Conservation (phyloP, 306 rosid genomes). For the Fragaria iinumae region DNA sequence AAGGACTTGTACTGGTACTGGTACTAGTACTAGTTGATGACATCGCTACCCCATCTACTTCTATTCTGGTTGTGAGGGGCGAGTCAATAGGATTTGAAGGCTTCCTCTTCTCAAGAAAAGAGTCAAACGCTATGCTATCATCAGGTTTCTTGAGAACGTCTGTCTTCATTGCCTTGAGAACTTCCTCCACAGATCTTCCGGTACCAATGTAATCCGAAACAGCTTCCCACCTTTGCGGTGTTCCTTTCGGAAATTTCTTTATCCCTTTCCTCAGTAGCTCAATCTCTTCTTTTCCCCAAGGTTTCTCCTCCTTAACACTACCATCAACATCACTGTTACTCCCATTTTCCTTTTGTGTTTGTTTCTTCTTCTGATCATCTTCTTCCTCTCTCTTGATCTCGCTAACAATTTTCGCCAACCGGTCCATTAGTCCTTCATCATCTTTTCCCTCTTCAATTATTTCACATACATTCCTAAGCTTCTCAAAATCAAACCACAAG, state of each 20-base stretch:
- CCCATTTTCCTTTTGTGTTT: constrained; percentile 36
- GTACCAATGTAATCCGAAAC: constrained; percentile 90
- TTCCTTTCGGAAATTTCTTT: constrained; percentile 89
- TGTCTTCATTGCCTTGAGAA: constrained; percentile 85
- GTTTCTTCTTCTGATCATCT: constrained; percentile 35
- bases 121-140: constrained; percentile 79
- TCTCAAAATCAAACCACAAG: constrained; percentile 52
- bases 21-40: constrained; percentile 28
- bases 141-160: constrained; percentile 95
- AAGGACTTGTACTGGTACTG: constrained; percentile 18
- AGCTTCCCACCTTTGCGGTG: constrained; percentile 94
- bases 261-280: constrained; percentile 85
- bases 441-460: constrained; percentile 56
- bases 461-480: constrained; percentile 60
- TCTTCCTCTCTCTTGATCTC: constrained; percentile 33
- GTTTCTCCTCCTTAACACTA: constrained; percentile 73
- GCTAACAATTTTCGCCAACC: constrained; percentile 29
- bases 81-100: constrained; percentile 74
- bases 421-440: constrained; percentile 31
- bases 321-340: constrained; percentile 45
- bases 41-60: constrained; percentile 44
- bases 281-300: constrained; percentile 88
- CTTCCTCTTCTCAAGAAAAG: constrained; percentile 93
- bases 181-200: constrained; percentile 90
- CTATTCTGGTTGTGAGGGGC: constrained; percentile 84